Conservation (phyloP, 768 basidiomycete genomes). For the Ephemerocybe angulata region DNA sequence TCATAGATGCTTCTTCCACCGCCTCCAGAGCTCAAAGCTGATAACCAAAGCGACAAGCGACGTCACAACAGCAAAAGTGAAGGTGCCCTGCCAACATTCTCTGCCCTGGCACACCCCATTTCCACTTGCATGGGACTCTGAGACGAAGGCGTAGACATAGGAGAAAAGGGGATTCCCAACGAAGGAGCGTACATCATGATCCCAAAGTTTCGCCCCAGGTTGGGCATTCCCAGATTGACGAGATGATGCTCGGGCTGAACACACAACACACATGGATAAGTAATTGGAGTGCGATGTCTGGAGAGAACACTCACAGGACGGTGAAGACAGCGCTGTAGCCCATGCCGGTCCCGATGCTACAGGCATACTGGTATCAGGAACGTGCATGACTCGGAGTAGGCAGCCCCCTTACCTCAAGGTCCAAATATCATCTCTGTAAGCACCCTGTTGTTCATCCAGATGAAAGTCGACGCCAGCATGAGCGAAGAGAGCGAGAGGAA, state of each 20-base stretch:
- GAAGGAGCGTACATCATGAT: constrained; percentile 74
- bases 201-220: constrained; percentile 75
- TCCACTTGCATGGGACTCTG: constrained; percentile 44
- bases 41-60: constrained; percentile 42
- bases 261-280: neutral
- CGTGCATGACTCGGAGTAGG: neutral
- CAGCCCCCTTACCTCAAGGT: constrained; percentile 63
- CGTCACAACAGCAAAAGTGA: constrained; percentile 44
- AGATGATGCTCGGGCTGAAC: constrained; percentile 63
- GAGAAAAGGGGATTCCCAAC: constrained; percentile 76
- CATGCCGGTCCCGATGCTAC: constrained; percentile 60
- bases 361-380: neutral
- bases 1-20: constrained; percentile 68
- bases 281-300: no score
- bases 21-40: constrained; percentile 54
- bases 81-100: constrained; percentile 66
- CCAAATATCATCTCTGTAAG: constrained; percentile 59
- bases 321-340: constrained; percentile 73
- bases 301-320: constrained; percentile 49
- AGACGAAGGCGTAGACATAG: constrained; percentile 72
- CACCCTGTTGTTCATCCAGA: constrained; percentile 52
- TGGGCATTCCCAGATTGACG: constrained; percentile 64
- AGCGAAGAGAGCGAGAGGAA: constrained; percentile 53
- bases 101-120: constrained; percentile 51
- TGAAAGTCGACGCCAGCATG: constrained; percentile 47